A percentile compares a stretch with the other conserved stretches of the same genome.
phyloP scores from a whole-genome alignment of 2,329 filamentous ascomycete genomes.

The Pseudogymnoascus sp. region DNA sequence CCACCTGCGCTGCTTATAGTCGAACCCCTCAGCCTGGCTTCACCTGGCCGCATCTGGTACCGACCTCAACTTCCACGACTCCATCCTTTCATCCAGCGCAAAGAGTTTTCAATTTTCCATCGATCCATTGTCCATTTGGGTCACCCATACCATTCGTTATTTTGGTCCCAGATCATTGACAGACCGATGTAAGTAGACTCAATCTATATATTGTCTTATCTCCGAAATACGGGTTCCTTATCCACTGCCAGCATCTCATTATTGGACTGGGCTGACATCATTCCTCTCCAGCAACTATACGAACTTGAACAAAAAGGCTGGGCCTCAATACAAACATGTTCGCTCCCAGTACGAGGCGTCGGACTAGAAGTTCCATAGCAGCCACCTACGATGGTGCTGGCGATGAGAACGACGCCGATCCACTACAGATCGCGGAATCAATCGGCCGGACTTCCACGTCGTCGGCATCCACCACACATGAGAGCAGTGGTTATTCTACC shows the following conservation, averaged over 20 bases:
- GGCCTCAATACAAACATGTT: neutral
- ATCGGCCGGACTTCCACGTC: conserved; percentile 30
- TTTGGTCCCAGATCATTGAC: neutral
- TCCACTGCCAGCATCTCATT: neutral
- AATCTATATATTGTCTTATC: neutral
- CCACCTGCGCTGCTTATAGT: neutral
- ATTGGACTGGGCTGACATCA: neutral
- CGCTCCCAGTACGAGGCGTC: neutral
- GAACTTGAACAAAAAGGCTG: neutral
- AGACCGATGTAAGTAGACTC: neutral
- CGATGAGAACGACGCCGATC: conserved; percentile 14
- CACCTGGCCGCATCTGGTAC: neutral
- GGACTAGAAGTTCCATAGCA: conserved; percentile 7
- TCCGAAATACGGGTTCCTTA: neutral
- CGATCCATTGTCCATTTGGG: neutral
- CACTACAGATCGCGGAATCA: conserved; percentile 13
- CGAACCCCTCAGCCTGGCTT: neutral
- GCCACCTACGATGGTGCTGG: conserved; percentile 9
- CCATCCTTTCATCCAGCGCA: neutral
- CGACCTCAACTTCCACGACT: neutral
- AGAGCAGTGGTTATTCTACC: conserved; percentile 45
- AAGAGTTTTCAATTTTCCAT: neutral
- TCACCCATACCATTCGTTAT: neutral
- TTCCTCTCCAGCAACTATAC: neutral
- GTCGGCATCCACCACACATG: conserved; percentile 31